A percentile compares a stretch with the other conserved stretches of the same genome.
These are phyloP conservation scores for Ophiocordyceps australis DNA, from an alignment of 2,329 filamentous ascomycete genomes.

Conservation along the genomic window DNA sequence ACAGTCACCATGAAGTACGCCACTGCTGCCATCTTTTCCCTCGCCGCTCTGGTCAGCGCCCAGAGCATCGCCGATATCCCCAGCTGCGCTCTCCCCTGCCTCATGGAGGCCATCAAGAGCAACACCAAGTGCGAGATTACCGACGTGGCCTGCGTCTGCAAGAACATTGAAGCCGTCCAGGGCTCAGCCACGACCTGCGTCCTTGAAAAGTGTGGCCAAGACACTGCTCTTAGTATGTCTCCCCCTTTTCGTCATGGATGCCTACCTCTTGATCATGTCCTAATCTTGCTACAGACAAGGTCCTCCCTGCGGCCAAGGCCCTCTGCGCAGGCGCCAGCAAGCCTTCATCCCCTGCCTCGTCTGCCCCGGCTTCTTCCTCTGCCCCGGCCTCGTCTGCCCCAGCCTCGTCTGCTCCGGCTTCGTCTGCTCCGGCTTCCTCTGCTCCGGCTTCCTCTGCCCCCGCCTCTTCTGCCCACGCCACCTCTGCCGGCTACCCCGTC, in stretches of 20 bases:
- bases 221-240: slow-evolving; percentile 13
- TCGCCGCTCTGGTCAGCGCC: slow-evolving; percentile 8
- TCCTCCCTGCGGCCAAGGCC: slow-evolving; percentile 10
- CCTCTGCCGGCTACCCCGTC: not conserved
- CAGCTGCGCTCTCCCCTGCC: slow-evolving; percentile 10
- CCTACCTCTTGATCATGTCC: not conserved
- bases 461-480: slow-evolving; percentile 2
- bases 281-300: slow-evolving; percentile 7
- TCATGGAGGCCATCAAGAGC: slow-evolving; percentile 8
- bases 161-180: slow-evolving; percentile 9
- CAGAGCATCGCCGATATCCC: slow-evolving; percentile 9
- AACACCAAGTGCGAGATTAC: slow-evolving; percentile 8
- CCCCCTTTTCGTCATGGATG: no score
- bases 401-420: slow-evolving; percentile 3
- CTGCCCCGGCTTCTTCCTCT: no score
- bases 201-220: slow-evolving; percentile 10
- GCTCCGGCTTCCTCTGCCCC: slow-evolving; percentile 3
- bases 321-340: slow-evolving; percentile 5
- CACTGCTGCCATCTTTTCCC: slow-evolving; percentile 5
- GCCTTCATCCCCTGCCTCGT: not conserved
- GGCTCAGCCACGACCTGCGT: slow-evolving; percentile 10
- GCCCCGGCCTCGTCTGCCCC: slow-evolving; percentile 4
- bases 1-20: slow-evolving; percentile 8
- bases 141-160: slow-evolving; percentile 10
- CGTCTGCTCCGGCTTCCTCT: slow-evolving; percentile 1